Evolutionary conservation across 2,329 filamentous ascomycete species (phyloP), one percentile per base, ranked within the genome.

Genomic region (Diplodia scrobiculata): DNA sequence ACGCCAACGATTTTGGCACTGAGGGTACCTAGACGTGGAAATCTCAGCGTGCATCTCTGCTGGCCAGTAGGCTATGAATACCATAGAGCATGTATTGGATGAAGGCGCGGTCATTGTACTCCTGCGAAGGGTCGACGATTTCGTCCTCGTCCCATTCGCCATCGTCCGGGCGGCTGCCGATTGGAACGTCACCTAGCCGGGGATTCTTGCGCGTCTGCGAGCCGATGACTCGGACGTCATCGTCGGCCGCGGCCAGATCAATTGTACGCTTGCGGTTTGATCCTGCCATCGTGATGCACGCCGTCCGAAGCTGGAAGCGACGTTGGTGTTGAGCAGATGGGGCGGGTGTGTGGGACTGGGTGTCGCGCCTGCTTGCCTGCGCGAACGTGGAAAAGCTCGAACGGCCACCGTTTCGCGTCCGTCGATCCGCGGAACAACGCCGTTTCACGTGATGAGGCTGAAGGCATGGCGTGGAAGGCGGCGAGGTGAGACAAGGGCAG

Each of bases 1-100:
- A 84, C 77, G 1, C 86, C 87, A 1, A 89, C 86, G 59, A 88
- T 86, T 65, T 87, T 87, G 19, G 80, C 81, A 19, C 80, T 72
- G 19, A 85, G 66, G 45, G 72, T 71, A 3, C 78, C 65, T 66
- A 45, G 4, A n/a, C 13, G 21, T 3, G 10, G 17, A n/a, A 19
- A 11, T 7, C 32, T 66, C 41, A 66, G 47, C 32, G 14, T 9
- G 38, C 41, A n/a, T 48, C 14, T n/a, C 17, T 11, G n/a, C 21
- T 11, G 5, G 9, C 32, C 11, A 47, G 13, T 14, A 7, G 21
- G 19, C 17, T 7, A 25, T 11, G n/a, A 19, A 21, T 52, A 66
- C 63, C 53, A 52, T 66, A 66, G 21, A 66, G 63, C 29, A 66
- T 66, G 32, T n/a, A 59, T 19, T 66, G 63, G 5, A 59, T 48